Conservation (phyloP, 257 asterid genomes). For the Galeopsis tetrahit region DNA sequence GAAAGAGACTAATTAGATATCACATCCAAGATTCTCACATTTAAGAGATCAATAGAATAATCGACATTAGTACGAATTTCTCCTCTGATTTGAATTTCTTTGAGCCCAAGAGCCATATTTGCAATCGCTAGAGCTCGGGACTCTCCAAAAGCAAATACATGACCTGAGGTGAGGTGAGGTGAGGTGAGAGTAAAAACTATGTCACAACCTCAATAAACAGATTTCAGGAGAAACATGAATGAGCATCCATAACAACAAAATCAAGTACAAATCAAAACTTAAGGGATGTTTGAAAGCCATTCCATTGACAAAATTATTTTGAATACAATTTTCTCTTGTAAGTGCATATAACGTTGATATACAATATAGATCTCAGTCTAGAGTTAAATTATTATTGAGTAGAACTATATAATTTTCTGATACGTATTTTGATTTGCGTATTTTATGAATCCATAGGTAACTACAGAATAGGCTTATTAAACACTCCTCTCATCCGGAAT, state of each 20-base stretch:
- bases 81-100: conserved; percentile 99
- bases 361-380: conserved; percentile 5
- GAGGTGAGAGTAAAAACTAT: neutral
- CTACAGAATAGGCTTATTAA: conserved; percentile 1
- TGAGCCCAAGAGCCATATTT: conserved; percentile 99
- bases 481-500: neutral
- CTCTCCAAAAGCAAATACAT: conserved; percentile 97
- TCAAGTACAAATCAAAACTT: conserved; percentile 2
- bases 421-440: conserved; percentile 1
- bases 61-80: conserved; percentile 98
- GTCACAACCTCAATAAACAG: conserved; percentile 7
- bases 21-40: conserved; percentile 59
- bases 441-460: conserved; percentile 17
- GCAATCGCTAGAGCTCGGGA: conserved; percentile 98
- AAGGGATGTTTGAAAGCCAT: conserved; percentile 13
- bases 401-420: neutral
- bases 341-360: conserved; percentile 1
- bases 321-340: conserved; percentile 11
- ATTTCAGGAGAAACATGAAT: conserved; percentile 22
- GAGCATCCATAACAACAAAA: conserved; percentile 9
- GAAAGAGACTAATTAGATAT: conserved; percentile 23
- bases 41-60: conserved; percentile 96
- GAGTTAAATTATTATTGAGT: neutral
- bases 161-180: conserved; percentile 60
- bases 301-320: conserved; percentile 2